Evolutionary conservation across 371 early-diverging fungal genomes (phyloP), one percentile per base, ranked within the genome.

Genomic region (Chytridium lagenaria): DNA sequence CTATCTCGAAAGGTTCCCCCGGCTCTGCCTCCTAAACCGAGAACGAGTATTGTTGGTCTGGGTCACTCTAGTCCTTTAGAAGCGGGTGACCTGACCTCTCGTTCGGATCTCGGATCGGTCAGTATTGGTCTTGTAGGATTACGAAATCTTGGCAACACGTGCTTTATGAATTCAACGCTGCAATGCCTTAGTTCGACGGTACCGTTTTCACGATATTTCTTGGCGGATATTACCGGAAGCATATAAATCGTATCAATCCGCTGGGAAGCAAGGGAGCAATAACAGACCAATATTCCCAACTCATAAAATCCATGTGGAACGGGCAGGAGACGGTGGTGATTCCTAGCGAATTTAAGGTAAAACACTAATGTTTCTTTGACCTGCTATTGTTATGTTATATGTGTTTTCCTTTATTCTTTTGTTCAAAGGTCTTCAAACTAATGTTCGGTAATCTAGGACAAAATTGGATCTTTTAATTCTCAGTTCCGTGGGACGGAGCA

Each of bases 111-210:
- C 19, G 76, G 76, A 0, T 28, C 26, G 33, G 68, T 70, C 12
- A 67, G 61, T 23, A 86, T 90, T 59, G 93, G 92, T n/a, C 87
- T 88, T 36, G 86, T 89, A 0, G 99, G 99, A 1, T 80, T 98
- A 70, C 90, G 90, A 68, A 98, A 98, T 77, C 75, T 98, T 44
- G 99, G 99, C 36, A 99, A 99, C 78, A 98, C 98, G 0, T 99
- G 99, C 78, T 99, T 90, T 80, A 95, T 98, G 95, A 99, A 98
- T 81, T 93, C 96, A 1, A 90, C 92, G 28, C 81, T 99, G 31
- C 99, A 99, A 79, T 98, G 98, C 76, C 72, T 99, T 59, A 91
- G 90, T 51, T 93, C 91, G 5, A 95, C 96, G 1, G 82, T 89
- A 38, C 95, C 95, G 19, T 81, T 98, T 36, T 86, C 95, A 2